phyloP scores from a whole-genome alignment of 1,284 basidiomycete species.

The Cutaneotrichosporon spelunceum region DNA sequence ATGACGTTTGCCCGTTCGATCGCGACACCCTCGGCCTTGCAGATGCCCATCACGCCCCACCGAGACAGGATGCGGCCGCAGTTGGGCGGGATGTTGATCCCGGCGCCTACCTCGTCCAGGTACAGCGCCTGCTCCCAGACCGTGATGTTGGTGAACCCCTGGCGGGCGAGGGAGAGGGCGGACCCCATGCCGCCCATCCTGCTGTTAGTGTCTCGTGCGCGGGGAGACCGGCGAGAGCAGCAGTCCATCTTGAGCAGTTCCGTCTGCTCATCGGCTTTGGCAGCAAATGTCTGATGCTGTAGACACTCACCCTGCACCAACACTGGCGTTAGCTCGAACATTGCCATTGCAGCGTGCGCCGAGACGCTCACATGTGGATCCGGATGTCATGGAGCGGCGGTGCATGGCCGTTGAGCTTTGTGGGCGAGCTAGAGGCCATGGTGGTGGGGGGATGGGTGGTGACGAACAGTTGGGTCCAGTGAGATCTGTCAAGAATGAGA shows the following conservation, averaged over 20 bases:
- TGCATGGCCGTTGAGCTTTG: conserved; percentile 7
- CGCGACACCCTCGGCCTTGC: conserved; percentile 35
- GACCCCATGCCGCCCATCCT: conserved; percentile 43
- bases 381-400: conserved; percentile 19
- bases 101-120: conserved; percentile 44
- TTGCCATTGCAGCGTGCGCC: neutral
- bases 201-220: conserved; percentile 3
- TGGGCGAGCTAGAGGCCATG: conserved; percentile 6
- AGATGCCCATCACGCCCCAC: conserved; percentile 35
- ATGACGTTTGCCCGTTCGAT: conserved; percentile 36
- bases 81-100: conserved; percentile 46
- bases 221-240: neutral
- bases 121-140: conserved; percentile 39
- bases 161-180: conserved; percentile 37
- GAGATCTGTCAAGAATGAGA: neutral
- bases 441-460: neutral
- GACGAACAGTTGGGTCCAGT: neutral
- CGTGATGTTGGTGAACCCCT: conserved; percentile 40
- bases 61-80: conserved; percentile 34
- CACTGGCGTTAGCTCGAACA: conserved; percentile 14
- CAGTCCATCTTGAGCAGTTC: neutral
- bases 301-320: conserved; percentile 17
- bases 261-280: neutral
- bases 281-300: neutral
- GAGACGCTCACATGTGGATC: conserved; percentile 24